phyloP scores from a whole-genome alignment of 78 protist species.

The Bodo saltans region DNA sequence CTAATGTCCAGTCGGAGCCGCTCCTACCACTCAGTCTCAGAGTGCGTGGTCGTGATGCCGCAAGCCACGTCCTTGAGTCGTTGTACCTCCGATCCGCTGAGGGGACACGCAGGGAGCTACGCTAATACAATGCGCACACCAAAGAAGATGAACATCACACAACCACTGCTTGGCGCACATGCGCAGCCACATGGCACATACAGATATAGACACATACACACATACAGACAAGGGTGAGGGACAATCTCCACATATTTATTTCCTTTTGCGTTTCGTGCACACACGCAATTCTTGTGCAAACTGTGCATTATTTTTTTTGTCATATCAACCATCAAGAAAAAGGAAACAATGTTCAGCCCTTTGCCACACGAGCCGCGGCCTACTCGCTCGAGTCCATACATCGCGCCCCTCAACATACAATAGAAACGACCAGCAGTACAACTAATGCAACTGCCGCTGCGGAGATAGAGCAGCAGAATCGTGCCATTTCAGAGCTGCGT shows the following conservation, averaged over 20 bases:
- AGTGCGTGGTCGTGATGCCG: not conserved
- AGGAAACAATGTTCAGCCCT: no score
- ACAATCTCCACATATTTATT: not conserved
- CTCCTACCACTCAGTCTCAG: not conserved
- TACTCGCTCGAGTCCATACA: no score
- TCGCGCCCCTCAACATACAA: no score
- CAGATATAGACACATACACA: not conserved
- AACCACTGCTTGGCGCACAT: no score
- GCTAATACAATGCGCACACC: not conserved
- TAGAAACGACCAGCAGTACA: no score
- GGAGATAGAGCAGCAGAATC: no score
- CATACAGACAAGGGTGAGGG: not conserved
- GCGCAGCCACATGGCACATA: not conserved
- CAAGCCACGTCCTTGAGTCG: not conserved
- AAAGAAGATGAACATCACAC: not conserved
- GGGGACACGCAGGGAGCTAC: no score
- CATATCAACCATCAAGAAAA: no score
- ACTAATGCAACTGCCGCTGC: no score
- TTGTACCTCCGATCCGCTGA: not conserved
- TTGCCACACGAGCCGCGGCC: no score
- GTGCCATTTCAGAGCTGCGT: no score
- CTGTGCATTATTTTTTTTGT: no score
- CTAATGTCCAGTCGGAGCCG: not conserved
- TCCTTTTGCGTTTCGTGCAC: not conserved
- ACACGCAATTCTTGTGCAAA: not conserved